A percentile compares a stretch with the other conserved stretches of the same genome.
Evolutionary conservation across 2,329 filamentous ascomycete species (phyloP).

Genomic region (Claviceps lovelessii): DNA sequence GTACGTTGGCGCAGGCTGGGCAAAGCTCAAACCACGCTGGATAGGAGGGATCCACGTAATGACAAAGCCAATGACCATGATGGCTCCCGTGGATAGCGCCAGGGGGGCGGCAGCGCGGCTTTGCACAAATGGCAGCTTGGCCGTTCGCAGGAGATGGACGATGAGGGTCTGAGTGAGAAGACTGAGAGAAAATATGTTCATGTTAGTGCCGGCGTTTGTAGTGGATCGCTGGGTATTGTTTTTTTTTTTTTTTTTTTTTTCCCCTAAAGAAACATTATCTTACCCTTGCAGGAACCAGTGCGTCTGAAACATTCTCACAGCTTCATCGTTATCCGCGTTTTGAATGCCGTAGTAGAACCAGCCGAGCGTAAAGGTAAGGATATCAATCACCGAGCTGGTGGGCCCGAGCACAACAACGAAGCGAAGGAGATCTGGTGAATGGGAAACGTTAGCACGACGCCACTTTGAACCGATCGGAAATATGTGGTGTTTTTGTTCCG

Average conservation of each 20-base stretch:
- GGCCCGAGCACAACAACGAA: conserved; percentile 15
- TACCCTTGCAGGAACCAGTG: conserved; percentile 16
- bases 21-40: conserved; percentile 9
- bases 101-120: conserved; percentile 11
- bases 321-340: conserved; percentile 4
- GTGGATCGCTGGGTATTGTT: background rate
- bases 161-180: conserved; percentile 17
- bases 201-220: background rate
- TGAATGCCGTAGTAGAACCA: conserved; percentile 14
- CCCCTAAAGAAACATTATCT: background rate
- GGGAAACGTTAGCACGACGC: background rate
- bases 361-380: conserved; percentile 11
- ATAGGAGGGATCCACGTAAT: conserved; percentile 14
- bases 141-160: conserved; percentile 14
- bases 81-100: conserved; percentile 11
- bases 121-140: conserved; percentile 14
- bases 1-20: conserved; percentile 9
- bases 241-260: background rate
- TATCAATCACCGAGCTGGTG: conserved; percentile 16
- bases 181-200: background rate
- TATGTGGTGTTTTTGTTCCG: background rate
- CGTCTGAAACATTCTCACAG: conserved; percentile 11
- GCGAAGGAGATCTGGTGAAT: conserved; percentile 13
- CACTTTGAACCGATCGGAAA: background rate
- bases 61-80: conserved; percentile 14